Percentiles rank a stretch among this genome's conserved stretches.
These are phyloP conservation scores for Raphanus hybrid DNA, from an alignment of 441 rosid genomes.

Conservation along the genomic window DNA sequence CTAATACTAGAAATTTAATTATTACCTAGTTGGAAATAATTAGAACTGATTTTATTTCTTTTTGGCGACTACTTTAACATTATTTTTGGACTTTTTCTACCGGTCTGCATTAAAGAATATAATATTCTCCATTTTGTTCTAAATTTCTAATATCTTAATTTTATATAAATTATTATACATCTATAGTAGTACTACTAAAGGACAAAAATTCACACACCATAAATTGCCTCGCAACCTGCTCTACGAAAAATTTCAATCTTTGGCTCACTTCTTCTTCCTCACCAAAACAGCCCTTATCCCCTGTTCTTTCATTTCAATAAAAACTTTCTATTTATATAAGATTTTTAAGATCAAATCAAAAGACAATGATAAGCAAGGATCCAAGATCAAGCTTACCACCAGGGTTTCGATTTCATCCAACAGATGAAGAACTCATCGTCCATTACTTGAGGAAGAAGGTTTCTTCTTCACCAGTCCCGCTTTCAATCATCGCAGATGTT, in stretches of 20 bases:
- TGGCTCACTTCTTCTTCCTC: constrained; percentile 36
- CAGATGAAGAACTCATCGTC: constrained; percentile 78
- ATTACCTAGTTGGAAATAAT: background rate
- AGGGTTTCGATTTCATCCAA: constrained; percentile 80
- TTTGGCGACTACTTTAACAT: constrained; percentile 15
- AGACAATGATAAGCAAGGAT: constrained; percentile 51
- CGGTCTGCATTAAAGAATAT: constrained; percentile 42
- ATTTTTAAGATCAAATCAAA: background rate
- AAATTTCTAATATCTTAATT: background rate
- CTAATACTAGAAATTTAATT: background rate
- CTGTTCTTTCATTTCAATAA: background rate
- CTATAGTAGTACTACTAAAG: constrained; percentile 41
- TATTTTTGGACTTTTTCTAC: constrained; percentile 22
- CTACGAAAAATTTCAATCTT: constrained; percentile 77
- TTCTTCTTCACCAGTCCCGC: constrained; percentile 53
- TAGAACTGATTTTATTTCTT: constrained; percentile 10
- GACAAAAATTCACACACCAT: constrained; percentile 75
- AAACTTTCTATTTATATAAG: background rate
- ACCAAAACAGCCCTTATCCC: constrained; percentile 7
- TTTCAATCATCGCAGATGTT: constrained; percentile 71
- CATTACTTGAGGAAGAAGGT: constrained; percentile 64
- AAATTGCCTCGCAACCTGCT: constrained; percentile 57
- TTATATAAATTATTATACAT: background rate
- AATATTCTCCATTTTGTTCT: constrained; percentile 28
- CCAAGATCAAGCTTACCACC: constrained; percentile 76